Conservation (phyloP, 768 basidiomycete species). For the Lanmaoa pseudosensibilis region DNA sequence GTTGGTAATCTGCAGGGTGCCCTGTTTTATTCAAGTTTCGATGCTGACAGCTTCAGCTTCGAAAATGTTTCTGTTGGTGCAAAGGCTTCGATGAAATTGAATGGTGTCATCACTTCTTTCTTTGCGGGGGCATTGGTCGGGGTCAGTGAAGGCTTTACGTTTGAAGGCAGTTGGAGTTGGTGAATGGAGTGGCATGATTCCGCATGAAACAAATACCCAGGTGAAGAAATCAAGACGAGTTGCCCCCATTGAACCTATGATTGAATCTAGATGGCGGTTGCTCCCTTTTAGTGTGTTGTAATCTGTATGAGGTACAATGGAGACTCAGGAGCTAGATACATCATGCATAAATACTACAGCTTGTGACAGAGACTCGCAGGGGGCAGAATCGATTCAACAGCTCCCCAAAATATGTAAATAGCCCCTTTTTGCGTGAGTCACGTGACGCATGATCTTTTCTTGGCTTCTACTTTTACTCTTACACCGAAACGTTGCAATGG, state of each 20-base stretch:
- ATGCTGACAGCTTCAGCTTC: background rate
- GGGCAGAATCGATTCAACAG: no score
- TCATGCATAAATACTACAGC: background rate
- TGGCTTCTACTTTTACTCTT: background rate
- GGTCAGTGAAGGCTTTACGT: background rate
- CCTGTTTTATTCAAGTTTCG: background rate
- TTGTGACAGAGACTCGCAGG: background rate
- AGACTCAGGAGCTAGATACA: no score
- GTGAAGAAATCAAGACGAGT: background rate
- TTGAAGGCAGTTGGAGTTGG: background rate
- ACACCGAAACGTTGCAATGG: slow-evolving; percentile 10
- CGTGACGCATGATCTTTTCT: background rate
- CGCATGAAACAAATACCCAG: background rate
- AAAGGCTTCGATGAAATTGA: background rate
- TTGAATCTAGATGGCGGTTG: no score
- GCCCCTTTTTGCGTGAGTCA: background rate
- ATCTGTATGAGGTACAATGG: background rate
- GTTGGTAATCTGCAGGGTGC: background rate
- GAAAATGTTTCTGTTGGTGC: background rate
- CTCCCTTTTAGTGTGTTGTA: background rate
- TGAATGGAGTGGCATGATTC: background rate
- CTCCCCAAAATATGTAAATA: background rate
- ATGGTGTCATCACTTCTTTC: background rate
- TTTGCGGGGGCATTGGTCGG: background rate
- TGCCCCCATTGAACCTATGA: no score